A percentile compares a stretch with the other conserved stretches of the same genome.
Evolutionary conservation across 2,329 filamentous ascomycete species (phyloP).

Genomic region (Exophiala oligosperma): DNA sequence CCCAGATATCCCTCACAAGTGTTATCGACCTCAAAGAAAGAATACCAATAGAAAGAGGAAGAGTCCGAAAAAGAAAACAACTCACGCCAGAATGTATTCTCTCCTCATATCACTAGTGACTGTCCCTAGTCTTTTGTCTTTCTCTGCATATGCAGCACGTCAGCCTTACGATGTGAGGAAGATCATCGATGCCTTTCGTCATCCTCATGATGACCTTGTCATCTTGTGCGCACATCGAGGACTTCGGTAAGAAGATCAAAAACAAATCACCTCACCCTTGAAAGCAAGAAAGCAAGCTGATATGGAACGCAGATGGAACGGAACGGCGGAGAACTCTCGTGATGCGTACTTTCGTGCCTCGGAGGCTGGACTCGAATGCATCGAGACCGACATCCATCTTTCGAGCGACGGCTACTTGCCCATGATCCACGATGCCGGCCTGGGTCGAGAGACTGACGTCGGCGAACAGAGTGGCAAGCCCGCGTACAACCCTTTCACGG

Average conservation of each 20-base stretch:
- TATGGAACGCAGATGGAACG: neutral
- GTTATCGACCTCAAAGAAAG: too few relatives aligned
- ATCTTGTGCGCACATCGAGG: neutral
- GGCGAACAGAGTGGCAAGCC: neutral
- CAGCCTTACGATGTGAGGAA: neutral
- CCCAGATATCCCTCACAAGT: too few relatives aligned
- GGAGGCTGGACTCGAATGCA: constrained; percentile 1
- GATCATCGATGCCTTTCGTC: neutral
- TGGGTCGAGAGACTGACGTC: neutral
- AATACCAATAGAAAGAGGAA: too few relatives aligned
- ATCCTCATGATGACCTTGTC: neutral
- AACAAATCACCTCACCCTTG: neutral
- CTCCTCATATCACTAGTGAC: neutral
- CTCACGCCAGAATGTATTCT: neutral
- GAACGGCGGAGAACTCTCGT: neutral
- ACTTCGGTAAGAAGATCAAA: neutral
- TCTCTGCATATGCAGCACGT: neutral
- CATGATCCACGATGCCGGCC: constrained; percentile 2
- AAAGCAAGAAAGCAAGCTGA: neutral
- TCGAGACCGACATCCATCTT: constrained; percentile 4
- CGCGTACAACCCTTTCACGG: neutral
- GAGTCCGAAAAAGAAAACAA: too few relatives aligned
- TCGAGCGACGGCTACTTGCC: constrained; percentile 2
- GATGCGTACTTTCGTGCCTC: constrained; percentile 1
- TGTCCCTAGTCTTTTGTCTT: neutral